phyloP scores from a whole-genome alignment of 208 protist genomes.

The Tetramitus jugosus region DNA sequence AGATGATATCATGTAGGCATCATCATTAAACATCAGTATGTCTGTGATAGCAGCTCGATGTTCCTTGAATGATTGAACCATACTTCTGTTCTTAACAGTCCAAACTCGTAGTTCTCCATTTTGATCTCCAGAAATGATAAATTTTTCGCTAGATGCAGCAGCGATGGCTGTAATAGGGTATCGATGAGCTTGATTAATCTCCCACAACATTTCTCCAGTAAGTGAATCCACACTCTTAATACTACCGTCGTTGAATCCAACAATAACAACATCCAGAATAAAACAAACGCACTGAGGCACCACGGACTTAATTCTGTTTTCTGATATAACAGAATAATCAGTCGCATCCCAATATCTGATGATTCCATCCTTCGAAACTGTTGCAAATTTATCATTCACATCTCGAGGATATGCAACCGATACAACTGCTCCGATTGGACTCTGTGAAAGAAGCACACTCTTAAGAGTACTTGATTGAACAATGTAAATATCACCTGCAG shows the following conservation, averaged over 20 bases:
- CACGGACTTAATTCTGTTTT: background rate
- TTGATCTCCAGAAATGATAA: slow-evolving; percentile 44
- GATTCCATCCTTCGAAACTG: slow-evolving; percentile 23
- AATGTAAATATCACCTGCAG: slow-evolving; percentile 26
- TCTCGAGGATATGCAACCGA: slow-evolving; percentile 22
- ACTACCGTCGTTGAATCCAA: slow-evolving; percentile 43
- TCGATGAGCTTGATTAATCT: slow-evolving; percentile 36
- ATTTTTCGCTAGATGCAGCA: slow-evolving; percentile 33
- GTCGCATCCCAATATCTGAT: slow-evolving; percentile 33
- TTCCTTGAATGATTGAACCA: slow-evolving; percentile 28
- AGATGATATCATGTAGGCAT: background rate
- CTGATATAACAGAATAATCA: slow-evolving; percentile 21
- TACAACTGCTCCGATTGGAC: slow-evolving; percentile 18
- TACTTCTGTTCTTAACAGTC: slow-evolving; percentile 38
- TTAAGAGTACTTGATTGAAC: background rate
- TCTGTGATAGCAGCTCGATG: background rate
- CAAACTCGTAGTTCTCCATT: slow-evolving; percentile 48
- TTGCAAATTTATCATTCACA: slow-evolving; percentile 37
- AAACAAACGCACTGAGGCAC: background rate
- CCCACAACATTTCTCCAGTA: slow-evolving; percentile 42
- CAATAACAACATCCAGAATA: background rate
- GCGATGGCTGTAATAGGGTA: slow-evolving; percentile 36
- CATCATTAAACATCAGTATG: background rate
- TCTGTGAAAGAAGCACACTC: background rate
- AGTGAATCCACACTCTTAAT: slow-evolving; percentile 39